Base-by-base conservation (phyloP, 768 basidiomycete genomes). In the Lactarius sp. region DNA sequence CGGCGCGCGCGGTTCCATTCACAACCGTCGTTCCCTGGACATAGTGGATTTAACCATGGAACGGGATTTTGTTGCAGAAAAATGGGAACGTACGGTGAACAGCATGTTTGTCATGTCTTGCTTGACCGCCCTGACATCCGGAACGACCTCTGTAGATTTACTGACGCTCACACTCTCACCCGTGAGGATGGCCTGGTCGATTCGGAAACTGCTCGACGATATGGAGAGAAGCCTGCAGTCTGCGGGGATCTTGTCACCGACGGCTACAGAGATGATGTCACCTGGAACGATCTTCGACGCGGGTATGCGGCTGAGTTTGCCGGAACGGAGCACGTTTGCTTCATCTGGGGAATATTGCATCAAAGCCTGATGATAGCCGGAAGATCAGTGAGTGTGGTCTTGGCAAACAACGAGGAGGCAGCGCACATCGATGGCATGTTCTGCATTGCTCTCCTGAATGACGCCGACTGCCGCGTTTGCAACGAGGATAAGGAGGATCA, bases 391-490 rank as follows among this genome's bases (percentile, higher is more conserved):
- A 37, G 27, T n/a, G 27, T n/a, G 41, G 20, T 42, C 44, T 39
- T 18, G 52, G 31, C 13, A 52, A 18, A 9, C n/a, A 13, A 57
- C 27, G 27, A 36, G 52, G 14, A 33, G 33, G 44, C 41, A 6
- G 18, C 94, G 77, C 71, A 97, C 96, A 70, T 98, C 97, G 73
- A 99, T 99, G 20, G 96, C 96, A 74, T 85, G 86, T 76, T 99
- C 96, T 3, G 96, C 96, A 64, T 92, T 96, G 14, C 88, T 89
- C 76, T 99, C 96, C 75, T 99, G 96, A 52, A 98, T 85, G 42
- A 99, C 96, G 65, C 96, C 96, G 59, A 99, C 96, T 22, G 92
- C 82, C n/a, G 96, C 96, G 70, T 99, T 99, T 52, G 95, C 94
- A 42, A 98, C 79, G 57, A 99, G 85, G 71, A 99, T 98, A 69